phyloP scores from a whole-genome alignment of 2,329 filamentous ascomycete genomes.

The Erysiphe neolycopersici region DNA sequence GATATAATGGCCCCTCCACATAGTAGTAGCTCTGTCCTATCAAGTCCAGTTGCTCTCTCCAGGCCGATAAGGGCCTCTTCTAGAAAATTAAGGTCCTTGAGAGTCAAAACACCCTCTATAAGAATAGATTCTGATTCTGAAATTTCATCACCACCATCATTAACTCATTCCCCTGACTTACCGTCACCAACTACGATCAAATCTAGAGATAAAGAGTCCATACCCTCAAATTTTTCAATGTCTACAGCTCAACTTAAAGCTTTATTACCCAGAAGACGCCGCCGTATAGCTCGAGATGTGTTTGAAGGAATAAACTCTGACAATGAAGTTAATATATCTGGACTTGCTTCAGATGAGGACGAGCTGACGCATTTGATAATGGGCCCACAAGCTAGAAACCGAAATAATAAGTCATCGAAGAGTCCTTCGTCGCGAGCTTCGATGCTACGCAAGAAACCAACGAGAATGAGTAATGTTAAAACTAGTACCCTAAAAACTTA shows the following conservation, averaged over 20 bases:
- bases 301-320: conserved; percentile 19
- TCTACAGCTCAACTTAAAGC: conserved; percentile 10
- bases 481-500: not conserved
- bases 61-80: conserved; percentile 5
- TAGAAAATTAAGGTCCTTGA: conserved; percentile 6
- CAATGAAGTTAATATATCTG: conserved; percentile 21
- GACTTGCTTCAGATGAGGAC: conserved; percentile 25
- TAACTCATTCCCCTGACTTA: conserved; percentile 36
- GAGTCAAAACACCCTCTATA: conserved; percentile 9
- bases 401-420: not conserved
- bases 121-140: conserved; percentile 9
- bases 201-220: not conserved
- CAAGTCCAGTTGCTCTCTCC: conserved; percentile 1
- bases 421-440: not conserved
- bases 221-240: not conserved
- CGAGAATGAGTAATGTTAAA: not conserved
- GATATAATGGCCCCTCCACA: conserved; percentile 14
- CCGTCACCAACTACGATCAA: conserved; percentile 3
- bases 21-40: conserved; percentile 9
- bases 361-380: conserved; percentile 22
- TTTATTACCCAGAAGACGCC: conserved; percentile 13
- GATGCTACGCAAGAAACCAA: conserved; percentile 3
- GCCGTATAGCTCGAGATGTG: conserved; percentile 10
- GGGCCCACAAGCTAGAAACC: not conserved
- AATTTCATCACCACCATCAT: conserved; percentile 32